These are phyloP conservation scores for Arabidopsis lyrata DNA, from an alignment of 441 rosid species.

Conservation along the genomic window DNA sequence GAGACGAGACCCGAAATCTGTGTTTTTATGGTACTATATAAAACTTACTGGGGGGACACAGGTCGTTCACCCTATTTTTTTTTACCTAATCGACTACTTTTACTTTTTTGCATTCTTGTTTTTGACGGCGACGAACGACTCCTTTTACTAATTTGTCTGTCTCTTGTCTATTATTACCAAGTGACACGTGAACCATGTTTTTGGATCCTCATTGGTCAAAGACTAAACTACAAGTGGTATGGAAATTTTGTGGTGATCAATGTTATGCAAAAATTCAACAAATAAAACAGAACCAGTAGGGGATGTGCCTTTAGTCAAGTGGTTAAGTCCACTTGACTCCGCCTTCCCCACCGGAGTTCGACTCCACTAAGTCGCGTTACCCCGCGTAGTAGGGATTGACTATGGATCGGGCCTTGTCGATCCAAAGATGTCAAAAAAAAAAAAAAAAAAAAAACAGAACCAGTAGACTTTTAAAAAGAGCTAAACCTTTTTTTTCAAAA, in stretches of 20 bases:
- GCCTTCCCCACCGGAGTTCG: no score
- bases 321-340: no score
- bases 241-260: background rate
- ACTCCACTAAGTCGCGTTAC: no score
- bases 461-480: background rate
- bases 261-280: background rate
- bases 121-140: background rate
- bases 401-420: no score
- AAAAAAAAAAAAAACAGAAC: no score
- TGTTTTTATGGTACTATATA: no score
- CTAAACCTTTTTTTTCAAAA: background rate
- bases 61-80: no score
- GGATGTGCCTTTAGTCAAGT: no score
- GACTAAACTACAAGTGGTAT: background rate
- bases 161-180: background rate
- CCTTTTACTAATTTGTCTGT: background rate
- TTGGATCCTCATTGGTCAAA: background rate
- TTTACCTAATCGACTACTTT: conserved; percentile 5
- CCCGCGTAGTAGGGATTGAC: no score
- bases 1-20: no score
- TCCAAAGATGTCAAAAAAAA: no score
- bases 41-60: no score
- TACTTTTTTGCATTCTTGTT: background rate
- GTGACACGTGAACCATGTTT: background rate
- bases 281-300: background rate